phyloP scores from a whole-genome alignment of 129 eudicot species.

The carrot (Daucus carota) region DH1_v3.0 NC_030381.2:44423501-44424000 shows the following conservation, averaged over 20 bases:
- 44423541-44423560: not conserved
- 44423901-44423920: not conserved
- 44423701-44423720: not conserved
- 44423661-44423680: not conserved
- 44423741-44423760: not conserved
- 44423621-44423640: not conserved
- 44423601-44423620: not conserved
- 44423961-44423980: conserved; percentile 44
- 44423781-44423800: not conserved
- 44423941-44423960: conserved; percentile 45
- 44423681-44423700: not conserved
- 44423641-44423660: not conserved
- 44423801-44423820: not conserved
- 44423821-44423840: not conserved
- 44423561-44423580: not conserved
- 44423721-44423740: not conserved
- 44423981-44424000: conserved; percentile 35
- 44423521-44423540: not conserved
- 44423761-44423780: not conserved
- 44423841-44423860: not conserved
- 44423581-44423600: not conserved
- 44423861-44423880: not conserved
- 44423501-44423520: not conserved
- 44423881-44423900: not conserved
- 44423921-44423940: conserved; percentile 9